Percentiles rank a stretch among this genome's conserved stretches.
These are phyloP conservation scores for Xylaria sp. DNA, from an alignment of 2,329 filamentous ascomycete genomes.

Conservation along the genomic window DNA sequence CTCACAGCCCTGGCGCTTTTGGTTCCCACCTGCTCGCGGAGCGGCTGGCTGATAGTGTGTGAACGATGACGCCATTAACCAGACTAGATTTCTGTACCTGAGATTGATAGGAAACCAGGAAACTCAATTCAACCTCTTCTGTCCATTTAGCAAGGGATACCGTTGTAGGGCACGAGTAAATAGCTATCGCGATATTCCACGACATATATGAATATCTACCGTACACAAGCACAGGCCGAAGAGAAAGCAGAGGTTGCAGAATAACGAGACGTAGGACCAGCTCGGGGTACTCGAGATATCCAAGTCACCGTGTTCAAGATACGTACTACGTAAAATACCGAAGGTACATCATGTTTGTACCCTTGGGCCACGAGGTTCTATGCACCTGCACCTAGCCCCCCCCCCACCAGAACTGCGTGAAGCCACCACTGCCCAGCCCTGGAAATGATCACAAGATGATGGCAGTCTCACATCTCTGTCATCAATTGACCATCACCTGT, in stretches of 20 bases:
- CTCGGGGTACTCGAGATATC: background rate
- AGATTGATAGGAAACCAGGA: background rate
- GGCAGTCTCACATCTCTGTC: slow-evolving; percentile 18
- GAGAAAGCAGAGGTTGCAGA: no score
- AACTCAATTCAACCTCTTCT: background rate
- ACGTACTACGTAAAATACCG: no score
- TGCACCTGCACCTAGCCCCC: background rate
- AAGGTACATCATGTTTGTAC: no score
- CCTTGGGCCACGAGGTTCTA: background rate
- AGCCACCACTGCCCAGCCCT: background rate
- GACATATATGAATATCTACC: no score
- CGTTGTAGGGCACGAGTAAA: no score
- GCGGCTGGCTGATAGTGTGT: background rate
- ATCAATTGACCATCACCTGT: slow-evolving; percentile 12
- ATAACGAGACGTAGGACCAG: no score
- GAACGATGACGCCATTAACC: background rate
- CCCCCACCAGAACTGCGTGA: background rate
- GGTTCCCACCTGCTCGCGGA: no score
- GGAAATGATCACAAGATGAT: slow-evolving; percentile 25
- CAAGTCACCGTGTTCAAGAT: background rate
- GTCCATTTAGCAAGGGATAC: background rate
- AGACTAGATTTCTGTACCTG: background rate
- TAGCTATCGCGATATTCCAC: no score
- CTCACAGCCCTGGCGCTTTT: no score
- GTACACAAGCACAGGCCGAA: no score